Conservation (phyloP, 202 grass and related monocot species). For the Panicum virgatum region DNA sequence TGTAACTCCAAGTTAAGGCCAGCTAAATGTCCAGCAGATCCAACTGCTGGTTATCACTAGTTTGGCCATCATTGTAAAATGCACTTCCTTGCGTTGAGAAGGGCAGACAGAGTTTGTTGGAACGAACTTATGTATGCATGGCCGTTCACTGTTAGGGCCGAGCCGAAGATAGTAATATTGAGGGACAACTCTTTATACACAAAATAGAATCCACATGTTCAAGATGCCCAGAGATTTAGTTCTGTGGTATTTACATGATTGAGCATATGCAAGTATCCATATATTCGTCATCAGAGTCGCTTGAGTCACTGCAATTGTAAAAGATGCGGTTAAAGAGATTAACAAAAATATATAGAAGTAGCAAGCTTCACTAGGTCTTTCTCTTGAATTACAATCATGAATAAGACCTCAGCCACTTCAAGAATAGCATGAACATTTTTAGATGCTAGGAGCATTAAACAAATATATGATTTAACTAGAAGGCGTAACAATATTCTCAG, state of each 20-base stretch:
- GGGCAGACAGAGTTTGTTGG: neutral
- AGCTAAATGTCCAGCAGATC: slow-evolving; percentile 9
- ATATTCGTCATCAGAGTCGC: slow-evolving; percentile 68
- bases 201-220: slow-evolving; percentile 28
- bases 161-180: slow-evolving; percentile 23
- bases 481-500: neutral
- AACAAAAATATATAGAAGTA: neutral
- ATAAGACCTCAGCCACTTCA: neutral
- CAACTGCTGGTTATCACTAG: slow-evolving; percentile 4
- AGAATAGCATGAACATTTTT: neutral
- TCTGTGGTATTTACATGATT: slow-evolving; percentile 56
- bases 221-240: slow-evolving; percentile 31
- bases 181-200: slow-evolving; percentile 39
- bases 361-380: neutral
- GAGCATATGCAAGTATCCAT: slow-evolving; percentile 72
- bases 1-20: slow-evolving; percentile 12
- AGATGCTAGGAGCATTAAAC: neutral
- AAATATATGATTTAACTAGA: neutral
- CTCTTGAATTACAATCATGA: neutral
- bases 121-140: slow-evolving; percentile 35
- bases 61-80: slow-evolving; percentile 9
- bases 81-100: neutral
- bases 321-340: slow-evolving; percentile 2
- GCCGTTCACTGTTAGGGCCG: slow-evolving; percentile 32
- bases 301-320: slow-evolving; percentile 56